phyloP scores from a whole-genome alignment of 768 basidiomycete species.

The Tephrocybe sp. region DNA sequence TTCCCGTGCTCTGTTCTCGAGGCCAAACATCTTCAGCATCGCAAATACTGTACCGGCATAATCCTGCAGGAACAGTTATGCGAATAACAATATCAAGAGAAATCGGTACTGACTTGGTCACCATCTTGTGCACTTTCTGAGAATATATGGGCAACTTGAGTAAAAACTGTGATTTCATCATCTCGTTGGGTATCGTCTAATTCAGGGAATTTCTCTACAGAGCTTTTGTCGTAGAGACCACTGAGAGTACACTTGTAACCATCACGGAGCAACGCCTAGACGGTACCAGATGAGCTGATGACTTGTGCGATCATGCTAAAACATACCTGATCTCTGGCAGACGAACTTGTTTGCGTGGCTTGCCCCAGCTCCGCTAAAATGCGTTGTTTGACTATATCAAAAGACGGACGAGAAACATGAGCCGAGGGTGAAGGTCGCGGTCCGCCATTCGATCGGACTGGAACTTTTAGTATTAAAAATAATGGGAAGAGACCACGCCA shows the following conservation, averaged over 20 bases:
- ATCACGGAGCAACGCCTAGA: slow-evolving; percentile 36
- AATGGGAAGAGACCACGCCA: not conserved
- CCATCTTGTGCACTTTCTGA: slow-evolving; percentile 19
- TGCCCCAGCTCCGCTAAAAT: slow-evolving; percentile 3
- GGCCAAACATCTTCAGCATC: slow-evolving; percentile 26
- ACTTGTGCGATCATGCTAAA: not conserved
- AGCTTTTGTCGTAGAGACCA: slow-evolving; percentile 21
- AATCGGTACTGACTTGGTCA: slow-evolving; percentile 22
- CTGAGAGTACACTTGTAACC: slow-evolving; percentile 32
- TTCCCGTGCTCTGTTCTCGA: slow-evolving; percentile 18
- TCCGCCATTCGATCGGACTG: not conserved
- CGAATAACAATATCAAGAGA: slow-evolving; percentile 3
- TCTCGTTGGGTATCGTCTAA: slow-evolving; percentile 2
- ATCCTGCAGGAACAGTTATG: slow-evolving; percentile 13
- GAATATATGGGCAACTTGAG: slow-evolving; percentile 27
- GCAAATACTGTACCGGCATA: slow-evolving; percentile 26
- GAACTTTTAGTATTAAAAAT: too few species aligned
- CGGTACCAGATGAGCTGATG: not conserved
- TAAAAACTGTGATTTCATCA: slow-evolving; percentile 9
- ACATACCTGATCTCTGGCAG: slow-evolving; percentile 6
- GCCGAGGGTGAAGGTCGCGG: not conserved
- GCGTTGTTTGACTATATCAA: not conserved
- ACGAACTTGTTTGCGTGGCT: not conserved
- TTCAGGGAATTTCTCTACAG: slow-evolving; percentile 12
- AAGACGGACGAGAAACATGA: slow-evolving; percentile 9